These are phyloP conservation scores for Cyclanthera cordifolia DNA, from an alignment of 306 rosid genomes.

Conservation along the genomic window DNA sequence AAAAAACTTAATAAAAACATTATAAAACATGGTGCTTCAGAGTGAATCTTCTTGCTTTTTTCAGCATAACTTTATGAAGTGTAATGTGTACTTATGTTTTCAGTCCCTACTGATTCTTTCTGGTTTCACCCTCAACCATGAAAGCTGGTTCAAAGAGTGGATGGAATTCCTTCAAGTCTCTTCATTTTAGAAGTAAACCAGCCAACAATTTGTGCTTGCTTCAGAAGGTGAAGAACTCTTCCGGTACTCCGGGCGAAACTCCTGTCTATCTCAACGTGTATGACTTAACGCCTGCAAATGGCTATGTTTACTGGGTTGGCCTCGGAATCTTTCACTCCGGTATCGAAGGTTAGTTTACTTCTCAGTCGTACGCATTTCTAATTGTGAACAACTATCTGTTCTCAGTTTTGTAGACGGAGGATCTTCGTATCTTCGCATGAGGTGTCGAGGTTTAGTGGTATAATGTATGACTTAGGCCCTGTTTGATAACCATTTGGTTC, in stretches of 20 bases:
- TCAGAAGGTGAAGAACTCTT: slow-evolving; percentile 5
- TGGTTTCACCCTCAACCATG: not conserved
- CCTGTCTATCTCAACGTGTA: slow-evolving; percentile 14
- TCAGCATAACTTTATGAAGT: not conserved
- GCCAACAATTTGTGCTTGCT: slow-evolving; percentile 5
- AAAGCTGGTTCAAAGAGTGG: slow-evolving; percentile 10
- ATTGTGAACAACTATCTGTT: not conserved
- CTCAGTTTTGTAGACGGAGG: not conserved
- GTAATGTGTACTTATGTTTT: not conserved
- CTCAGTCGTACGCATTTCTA: not conserved
- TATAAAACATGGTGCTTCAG: no score
- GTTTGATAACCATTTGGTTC: no score
- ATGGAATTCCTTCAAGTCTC: slow-evolving; percentile 10
- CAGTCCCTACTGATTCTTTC: not conserved
- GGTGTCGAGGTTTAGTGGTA: no score
- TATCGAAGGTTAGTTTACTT: slow-evolving; percentile 5
- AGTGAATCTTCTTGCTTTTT: no score
- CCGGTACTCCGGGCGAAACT: slow-evolving; percentile 4
- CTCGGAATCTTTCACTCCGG: slow-evolving; percentile 17
- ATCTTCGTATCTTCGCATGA: not conserved
- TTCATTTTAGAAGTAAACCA: slow-evolving; percentile 10
- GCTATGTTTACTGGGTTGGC: slow-evolving; percentile 15
- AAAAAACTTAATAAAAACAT: no score
- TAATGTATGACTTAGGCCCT: no score
- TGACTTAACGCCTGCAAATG: slow-evolving; percentile 15